A percentile compares a stretch with the other conserved stretches of the same genome.
phyloP scores from a whole-genome alignment of 2,329 filamentous ascomycete species.

The Neophaeococcomyces mojaviensis region DNA sequence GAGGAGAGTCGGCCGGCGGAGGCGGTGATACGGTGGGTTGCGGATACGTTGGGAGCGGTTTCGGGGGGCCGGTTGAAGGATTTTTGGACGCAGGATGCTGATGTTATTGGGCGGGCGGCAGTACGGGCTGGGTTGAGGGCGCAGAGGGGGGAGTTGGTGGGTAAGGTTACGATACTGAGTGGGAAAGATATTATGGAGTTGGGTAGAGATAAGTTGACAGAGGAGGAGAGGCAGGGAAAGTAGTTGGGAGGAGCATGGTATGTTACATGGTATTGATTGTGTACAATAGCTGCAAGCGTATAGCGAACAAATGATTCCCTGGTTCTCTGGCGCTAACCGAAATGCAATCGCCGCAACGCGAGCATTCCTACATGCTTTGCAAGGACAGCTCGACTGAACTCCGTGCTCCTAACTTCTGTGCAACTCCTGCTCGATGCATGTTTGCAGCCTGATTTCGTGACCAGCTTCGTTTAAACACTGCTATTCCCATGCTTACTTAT shows the following conservation, averaged over 20 bases:
- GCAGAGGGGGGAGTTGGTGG: constrained; percentile 32
- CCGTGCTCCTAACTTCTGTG: too few species aligned
- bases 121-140: constrained; percentile 34
- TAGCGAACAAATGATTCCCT: too few species aligned
- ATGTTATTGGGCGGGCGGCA: constrained; percentile 52
- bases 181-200: constrained; percentile 33
- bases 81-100: constrained; percentile 63
- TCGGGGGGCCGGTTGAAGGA: constrained; percentile 51
- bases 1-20: constrained; percentile 55
- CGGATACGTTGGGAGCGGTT: constrained; percentile 49
- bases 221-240: neutral
- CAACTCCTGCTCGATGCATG: too few species aligned
- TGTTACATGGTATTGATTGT: neutral
- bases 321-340: too few species aligned
- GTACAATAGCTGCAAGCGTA: too few species aligned
- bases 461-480: too few species aligned
- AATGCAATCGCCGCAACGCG: too few species aligned
- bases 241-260: neutral
- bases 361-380: too few species aligned
- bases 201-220: constrained; percentile 24
- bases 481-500: constrained; percentile 14
- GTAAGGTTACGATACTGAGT: constrained; percentile 34
- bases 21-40: constrained; percentile 47
- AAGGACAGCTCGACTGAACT: too few species aligned
- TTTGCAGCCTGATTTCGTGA: too few species aligned